A percentile compares a stretch with the other conserved stretches of the same genome.
Evolutionary conservation across 495 filamentous ascomycete species (phyloP).

Genomic region (Penicillium coffeae): DNA sequence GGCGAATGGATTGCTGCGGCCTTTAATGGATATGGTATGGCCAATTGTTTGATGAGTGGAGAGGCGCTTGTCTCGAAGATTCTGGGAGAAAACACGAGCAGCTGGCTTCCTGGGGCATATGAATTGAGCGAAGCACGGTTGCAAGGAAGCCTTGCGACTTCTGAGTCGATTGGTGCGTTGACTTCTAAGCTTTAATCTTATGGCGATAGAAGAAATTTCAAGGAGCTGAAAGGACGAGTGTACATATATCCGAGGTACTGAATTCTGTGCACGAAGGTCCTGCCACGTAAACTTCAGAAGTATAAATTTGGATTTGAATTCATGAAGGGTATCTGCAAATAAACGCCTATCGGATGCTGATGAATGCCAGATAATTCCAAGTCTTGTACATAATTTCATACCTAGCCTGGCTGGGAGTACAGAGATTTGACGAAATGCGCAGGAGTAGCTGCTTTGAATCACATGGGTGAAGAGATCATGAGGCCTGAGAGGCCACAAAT

Average conservation of each 20-base stretch:
- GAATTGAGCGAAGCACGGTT: constrained; percentile 19
- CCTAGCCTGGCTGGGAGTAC: too few relatives aligned
- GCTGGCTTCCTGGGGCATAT: constrained; percentile 24
- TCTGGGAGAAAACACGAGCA: constrained; percentile 7
- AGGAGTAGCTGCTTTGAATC: too few relatives aligned
- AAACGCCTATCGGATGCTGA: background rate
- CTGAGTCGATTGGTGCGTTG: constrained; percentile 12
- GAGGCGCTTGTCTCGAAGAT: constrained; percentile 54
- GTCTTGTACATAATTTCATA: constrained; percentile 31
- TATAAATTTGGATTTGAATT: background rate
- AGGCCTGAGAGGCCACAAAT: constrained; percentile 22
- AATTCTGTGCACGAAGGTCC: too few relatives aligned
- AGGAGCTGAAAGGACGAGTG: too few relatives aligned
- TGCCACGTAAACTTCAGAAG: too few relatives aligned
- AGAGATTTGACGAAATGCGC: too few relatives aligned
- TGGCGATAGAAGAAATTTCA: too few relatives aligned
- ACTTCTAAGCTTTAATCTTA: constrained; percentile 15
- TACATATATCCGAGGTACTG: too few relatives aligned
- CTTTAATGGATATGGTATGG: constrained; percentile 81
- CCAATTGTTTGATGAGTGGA: constrained; percentile 65
- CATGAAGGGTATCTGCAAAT: background rate
- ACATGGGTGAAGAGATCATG: background rate
- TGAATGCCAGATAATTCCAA: constrained; percentile 20
- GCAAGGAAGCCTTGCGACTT: constrained; percentile 11
- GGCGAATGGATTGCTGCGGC: constrained; percentile 57